phyloP scores from a whole-genome alignment of 2,329 filamentous ascomycete genomes.

The Penicillium concentricum region DNA sequence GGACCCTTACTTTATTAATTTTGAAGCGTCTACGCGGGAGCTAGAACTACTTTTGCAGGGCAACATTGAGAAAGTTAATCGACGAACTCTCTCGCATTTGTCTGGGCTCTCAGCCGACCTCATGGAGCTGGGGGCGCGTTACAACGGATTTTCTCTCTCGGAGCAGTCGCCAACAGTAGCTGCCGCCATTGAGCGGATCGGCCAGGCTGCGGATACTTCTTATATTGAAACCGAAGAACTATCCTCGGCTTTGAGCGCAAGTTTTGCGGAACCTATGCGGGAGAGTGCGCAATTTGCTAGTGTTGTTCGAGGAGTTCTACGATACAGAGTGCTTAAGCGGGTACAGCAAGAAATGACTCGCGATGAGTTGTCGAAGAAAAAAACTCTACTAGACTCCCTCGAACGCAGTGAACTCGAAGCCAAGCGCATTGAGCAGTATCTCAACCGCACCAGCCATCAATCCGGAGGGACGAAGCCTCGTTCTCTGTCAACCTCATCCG shows the following conservation, averaged over 20 bases:
- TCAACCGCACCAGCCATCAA: slow-evolving; percentile 61
- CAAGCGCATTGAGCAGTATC: slow-evolving; percentile 87
- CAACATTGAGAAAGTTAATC: slow-evolving; percentile 95
- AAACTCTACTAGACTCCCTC: slow-evolving; percentile 75
- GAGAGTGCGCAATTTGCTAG: slow-evolving; percentile 97
- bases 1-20: slow-evolving; percentile 93
- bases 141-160: slow-evolving; percentile 93
- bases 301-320: slow-evolving; percentile 82
- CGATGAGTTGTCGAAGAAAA: slow-evolving; percentile 89
- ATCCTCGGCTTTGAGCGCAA: slow-evolving; percentile 81
- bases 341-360: slow-evolving; percentile 97
- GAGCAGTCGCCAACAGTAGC: slow-evolving; percentile 87
- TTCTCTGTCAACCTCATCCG: slow-evolving; percentile 60
- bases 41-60: slow-evolving; percentile 84
- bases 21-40: slow-evolving; percentile 88
- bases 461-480: slow-evolving; percentile 51
- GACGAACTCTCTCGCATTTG: slow-evolving; percentile 80
- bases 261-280: slow-evolving; percentile 95
- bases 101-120: slow-evolving; percentile 82
- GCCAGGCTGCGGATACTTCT: slow-evolving; percentile 91
- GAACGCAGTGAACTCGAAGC: slow-evolving; percentile 92
- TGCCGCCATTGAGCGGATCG: slow-evolving; percentile 88
- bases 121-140: slow-evolving; percentile 89
- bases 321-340: slow-evolving; percentile 87
- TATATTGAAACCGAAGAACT: slow-evolving; percentile 95